Base-by-base conservation (phyloP, 495 filamentous ascomycete species). In the Hypoxylon subgilvum region DNA sequence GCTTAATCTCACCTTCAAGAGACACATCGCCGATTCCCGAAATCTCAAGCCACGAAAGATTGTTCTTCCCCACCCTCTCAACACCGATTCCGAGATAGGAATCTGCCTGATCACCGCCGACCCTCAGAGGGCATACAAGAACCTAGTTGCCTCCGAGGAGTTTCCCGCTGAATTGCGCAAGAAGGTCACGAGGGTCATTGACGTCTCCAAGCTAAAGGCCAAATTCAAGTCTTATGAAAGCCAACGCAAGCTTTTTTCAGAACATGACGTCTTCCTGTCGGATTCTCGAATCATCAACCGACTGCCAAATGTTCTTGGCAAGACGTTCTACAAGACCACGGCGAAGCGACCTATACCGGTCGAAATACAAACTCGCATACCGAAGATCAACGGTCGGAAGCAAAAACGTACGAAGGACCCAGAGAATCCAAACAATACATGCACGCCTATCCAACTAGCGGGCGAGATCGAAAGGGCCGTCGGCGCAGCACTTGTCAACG, bases 121-220 rank as follows among this genome's bases (percentile, higher is more conserved):
- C 68, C 94, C 94, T 9, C 91, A 96, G 78, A 86, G 93, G 44
- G 75, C 79, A 14, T 92, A 92, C 78, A 97, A 97, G 79, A 90
- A 97, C 74, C 77, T 92, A 43, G 79, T 96, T 59, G 83, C 84
- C 28, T 79, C 87, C 59, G 78, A 86, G 18, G 78, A 87, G 13
- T 94, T 96, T 74, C 92, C 93, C 4, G 72, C 84, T 48, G 79
- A 81, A 6, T 79, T 95, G 27, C 79, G 84, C 59, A 81, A 84
- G 61, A 84, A 86, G 51, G 89, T 98, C 61, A 88, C 84, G 23
- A 81, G 88, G 45, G 86, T 97, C 19, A 88, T 98, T 61, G 88
- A 89, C 58, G 75, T 92, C 65, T 77, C 78, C 56, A 96, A 98
- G 68, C 79, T 98, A 38, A 87, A 88, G 75, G 79, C 84, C 35